These are phyloP conservation scores for Pholiota conissans DNA, from an alignment of 768 basidiomycete species.

Conservation along the genomic window DNA sequence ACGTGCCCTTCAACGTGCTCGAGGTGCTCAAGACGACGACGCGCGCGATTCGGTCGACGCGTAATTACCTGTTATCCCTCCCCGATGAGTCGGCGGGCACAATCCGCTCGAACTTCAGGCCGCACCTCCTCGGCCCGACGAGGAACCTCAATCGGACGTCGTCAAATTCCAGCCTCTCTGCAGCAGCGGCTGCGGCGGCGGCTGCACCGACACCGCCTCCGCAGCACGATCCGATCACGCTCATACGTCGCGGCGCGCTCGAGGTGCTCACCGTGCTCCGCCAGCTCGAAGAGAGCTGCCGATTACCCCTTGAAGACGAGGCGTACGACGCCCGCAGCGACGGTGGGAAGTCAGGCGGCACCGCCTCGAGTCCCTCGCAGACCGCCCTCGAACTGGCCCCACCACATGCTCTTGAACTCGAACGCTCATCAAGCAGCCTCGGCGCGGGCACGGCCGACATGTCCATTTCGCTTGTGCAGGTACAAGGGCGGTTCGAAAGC, in stretches of 20 bases:
- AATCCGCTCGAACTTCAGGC: constrained; percentile 58
- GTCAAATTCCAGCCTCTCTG: constrained; percentile 7
- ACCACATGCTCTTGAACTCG: neutral
- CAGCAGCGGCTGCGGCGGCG: constrained; percentile 10
- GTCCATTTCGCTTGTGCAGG: constrained; percentile 68
- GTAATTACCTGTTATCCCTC: constrained; percentile 81
- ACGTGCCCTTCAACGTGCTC: constrained; percentile 56
- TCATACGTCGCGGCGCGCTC: constrained; percentile 76
- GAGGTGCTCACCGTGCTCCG: constrained; percentile 82
- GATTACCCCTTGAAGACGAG: constrained; percentile 77
- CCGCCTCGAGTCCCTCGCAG: constrained; percentile 30
- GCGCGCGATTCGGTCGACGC: constrained; percentile 74
- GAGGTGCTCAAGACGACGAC: constrained; percentile 77
- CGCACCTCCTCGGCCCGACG: constrained; percentile 38
- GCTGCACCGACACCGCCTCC: constrained; percentile 12
- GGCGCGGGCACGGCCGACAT: constrained; percentile 26
- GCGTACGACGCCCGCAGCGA: constrained; percentile 78
- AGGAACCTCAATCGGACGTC: constrained; percentile 14
- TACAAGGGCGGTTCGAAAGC: constrained; percentile 61
- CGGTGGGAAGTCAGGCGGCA: constrained; percentile 41
- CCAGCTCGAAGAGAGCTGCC: constrained; percentile 74
- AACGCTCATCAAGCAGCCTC: constrained; percentile 6
- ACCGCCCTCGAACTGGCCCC: constrained; percentile 30
- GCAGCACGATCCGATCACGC: constrained; percentile 58
- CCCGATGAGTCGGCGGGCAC: constrained; percentile 71